Conservation (phyloP, 75 land plant genomes). For the Picea sitchensis region DNA sequence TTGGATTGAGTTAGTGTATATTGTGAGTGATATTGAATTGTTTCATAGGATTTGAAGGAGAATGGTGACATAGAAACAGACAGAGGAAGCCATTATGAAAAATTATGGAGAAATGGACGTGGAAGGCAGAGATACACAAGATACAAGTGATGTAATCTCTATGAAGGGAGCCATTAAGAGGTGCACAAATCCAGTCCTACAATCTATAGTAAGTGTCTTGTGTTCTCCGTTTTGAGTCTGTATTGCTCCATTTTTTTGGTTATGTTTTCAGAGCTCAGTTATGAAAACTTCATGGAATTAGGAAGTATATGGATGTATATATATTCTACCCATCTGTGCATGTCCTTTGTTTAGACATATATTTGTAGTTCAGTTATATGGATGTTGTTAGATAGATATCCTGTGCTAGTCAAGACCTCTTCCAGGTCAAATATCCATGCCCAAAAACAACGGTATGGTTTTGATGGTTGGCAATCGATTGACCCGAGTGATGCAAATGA, state of each 20-base stretch:
- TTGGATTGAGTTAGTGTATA: neutral
- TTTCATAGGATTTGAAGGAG: neutral
- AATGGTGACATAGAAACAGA: slow-evolving; percentile 68
- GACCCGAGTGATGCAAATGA: no score
- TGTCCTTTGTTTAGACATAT: neutral
- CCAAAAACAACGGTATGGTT: no score
- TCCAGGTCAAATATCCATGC: no score
- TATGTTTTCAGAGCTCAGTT: no score
- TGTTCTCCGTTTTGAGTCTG: neutral
- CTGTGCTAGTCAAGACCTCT: no score
- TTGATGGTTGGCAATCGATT: no score
- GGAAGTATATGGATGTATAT: neutral
- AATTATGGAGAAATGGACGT: slow-evolving; percentile 74
- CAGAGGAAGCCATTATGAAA: slow-evolving; percentile 66
- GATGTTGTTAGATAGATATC: no score
- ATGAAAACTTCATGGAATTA: neutral
- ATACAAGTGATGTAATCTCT: slow-evolving; percentile 10
- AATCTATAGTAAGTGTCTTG: neutral
- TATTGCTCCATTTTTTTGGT: neutral
- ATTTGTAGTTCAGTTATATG: no score
- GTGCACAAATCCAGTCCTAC: slow-evolving; percentile 21
- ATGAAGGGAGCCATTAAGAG: slow-evolving; percentile 47
- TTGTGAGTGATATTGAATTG: neutral
- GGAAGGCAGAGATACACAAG: slow-evolving; percentile 28
- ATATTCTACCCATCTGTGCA: neutral